Percentiles rank a stretch among this genome's conserved stretches.
Evolutionary conservation across 345 rosid genomes (phyloP).

Genomic region (Arabidopsis suecica): DNA sequence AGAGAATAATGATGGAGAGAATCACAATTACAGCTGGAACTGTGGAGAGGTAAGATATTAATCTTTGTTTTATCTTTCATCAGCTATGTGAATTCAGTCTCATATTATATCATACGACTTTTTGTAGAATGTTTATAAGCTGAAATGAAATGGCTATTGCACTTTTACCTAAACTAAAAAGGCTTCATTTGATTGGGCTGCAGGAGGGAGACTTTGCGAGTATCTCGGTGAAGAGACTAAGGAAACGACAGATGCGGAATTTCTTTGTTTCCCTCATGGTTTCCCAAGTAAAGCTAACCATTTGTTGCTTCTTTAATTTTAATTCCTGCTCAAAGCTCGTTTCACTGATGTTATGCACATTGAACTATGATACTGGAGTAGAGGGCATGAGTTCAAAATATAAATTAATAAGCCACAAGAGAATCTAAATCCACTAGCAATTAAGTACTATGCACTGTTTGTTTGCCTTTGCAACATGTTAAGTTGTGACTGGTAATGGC

Average conservation of each 20-base stretch:
- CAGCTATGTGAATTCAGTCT: conserved; percentile 6
- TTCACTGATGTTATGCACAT: conserved; percentile 18
- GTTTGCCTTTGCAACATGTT: conserved; percentile 9
- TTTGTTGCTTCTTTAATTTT: conserved; percentile 1
- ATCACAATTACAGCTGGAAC: conserved; percentile 94
- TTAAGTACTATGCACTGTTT: not conserved
- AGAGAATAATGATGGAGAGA: conserved; percentile 94
- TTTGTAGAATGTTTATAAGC: conserved; percentile 4
- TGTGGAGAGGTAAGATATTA: conserved; percentile 76
- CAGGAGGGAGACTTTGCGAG: conserved; percentile 93
- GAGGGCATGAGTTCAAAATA: conserved; percentile 14
- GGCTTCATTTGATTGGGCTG: conserved; percentile 8
- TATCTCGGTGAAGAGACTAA: conserved; percentile 78
- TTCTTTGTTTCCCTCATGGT: conserved; percentile 93
- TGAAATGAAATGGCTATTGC: not conserved
- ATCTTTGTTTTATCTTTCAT: not conserved
- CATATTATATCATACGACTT: conserved; percentile 9
- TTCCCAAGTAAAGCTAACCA: conserved; percentile 71
- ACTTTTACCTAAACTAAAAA: conserved; percentile 1
- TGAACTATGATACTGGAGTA: conserved; percentile 9
- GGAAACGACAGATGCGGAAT: conserved; percentile 93
- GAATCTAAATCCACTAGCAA: not conserved
- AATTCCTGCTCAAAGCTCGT: conserved; percentile 16
- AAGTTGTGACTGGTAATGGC: not conserved
- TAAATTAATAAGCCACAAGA: not conserved